A percentile compares a stretch with the other conserved stretches of the same genome.
phyloP scores from a whole-genome alignment of 441 rosid species.

The Pelargonium citronellum region DNA sequence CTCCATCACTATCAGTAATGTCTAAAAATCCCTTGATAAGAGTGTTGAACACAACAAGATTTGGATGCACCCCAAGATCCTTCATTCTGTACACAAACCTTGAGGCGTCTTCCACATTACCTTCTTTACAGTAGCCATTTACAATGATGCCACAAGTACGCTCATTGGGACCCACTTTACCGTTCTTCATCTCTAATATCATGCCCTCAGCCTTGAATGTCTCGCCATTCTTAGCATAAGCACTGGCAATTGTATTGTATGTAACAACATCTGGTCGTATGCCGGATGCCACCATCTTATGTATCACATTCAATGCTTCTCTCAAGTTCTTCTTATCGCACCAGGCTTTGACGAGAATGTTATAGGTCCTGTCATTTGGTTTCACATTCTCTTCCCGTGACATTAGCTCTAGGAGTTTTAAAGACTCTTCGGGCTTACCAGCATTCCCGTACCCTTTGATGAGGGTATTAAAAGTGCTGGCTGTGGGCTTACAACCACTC shows the following conservation, averaged over 20 bases:
- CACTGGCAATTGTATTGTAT: constrained; percentile 68
- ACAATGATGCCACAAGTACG: constrained; percentile 78
- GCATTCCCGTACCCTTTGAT: constrained; percentile 75
- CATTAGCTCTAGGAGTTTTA: constrained; percentile 58
- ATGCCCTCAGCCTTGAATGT: constrained; percentile 61
- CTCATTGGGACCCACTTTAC: constrained; percentile 58
- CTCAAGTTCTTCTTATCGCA: constrained; percentile 55
- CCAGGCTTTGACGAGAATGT: constrained; percentile 76
- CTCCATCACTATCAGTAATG: constrained; percentile 54
- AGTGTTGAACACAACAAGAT: constrained; percentile 72
- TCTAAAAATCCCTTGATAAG: constrained; percentile 82
- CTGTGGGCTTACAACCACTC: constrained; percentile 64
- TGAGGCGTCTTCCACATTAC: constrained; percentile 65
- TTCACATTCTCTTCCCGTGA: constrained; percentile 43
- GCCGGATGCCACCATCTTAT: constrained; percentile 65
- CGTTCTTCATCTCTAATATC: constrained; percentile 63
- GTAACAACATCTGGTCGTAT: constrained; percentile 74
- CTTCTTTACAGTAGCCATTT: constrained; percentile 77
- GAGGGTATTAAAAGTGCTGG: constrained; percentile 80
- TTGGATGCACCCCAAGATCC: constrained; percentile 83
- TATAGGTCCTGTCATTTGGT: constrained; percentile 73
- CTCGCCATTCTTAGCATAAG: constrained; percentile 58
- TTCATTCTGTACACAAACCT: constrained; percentile 72
- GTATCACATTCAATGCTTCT: constrained; percentile 69
- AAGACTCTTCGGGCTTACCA: constrained; percentile 67